Percentiles rank a stretch among this genome's conserved stretches.
Conservation (phyloP, 768 basidiomycete genomes). For the Thelephora ganbajun region DNA sequence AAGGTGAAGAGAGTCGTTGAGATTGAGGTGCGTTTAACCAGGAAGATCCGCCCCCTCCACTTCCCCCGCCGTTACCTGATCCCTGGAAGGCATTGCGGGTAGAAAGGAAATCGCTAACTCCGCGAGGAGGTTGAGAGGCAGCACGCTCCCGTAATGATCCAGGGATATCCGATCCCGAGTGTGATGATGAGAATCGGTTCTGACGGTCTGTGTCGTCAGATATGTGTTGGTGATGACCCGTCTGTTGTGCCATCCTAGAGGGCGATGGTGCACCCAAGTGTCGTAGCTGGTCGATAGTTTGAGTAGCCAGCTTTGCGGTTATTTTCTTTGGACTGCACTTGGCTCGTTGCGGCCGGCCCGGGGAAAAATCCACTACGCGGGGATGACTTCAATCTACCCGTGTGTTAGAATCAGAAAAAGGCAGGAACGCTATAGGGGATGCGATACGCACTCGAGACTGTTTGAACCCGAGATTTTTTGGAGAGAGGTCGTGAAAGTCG, state of each 20-base stretch:
- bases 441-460: too few relatives aligned
- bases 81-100: slow-evolving; percentile 35
- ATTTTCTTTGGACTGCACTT: slow-evolving; percentile 7
- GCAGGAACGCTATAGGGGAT: neutral
- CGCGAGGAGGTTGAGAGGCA: slow-evolving; percentile 53
- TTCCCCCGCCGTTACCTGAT: slow-evolving; percentile 7
- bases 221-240: slow-evolving; percentile 18
- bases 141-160: slow-evolving; percentile 47
- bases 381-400: slow-evolving; percentile 5
- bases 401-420: slow-evolving; percentile 8
- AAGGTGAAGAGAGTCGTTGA: slow-evolving; percentile 27
- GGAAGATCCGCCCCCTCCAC: neutral
- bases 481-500: slow-evolving; percentile 5
- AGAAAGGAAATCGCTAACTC: slow-evolving; percentile 35
- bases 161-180: slow-evolving; percentile 23
- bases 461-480: neutral
- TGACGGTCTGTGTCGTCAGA: slow-evolving; percentile 43
- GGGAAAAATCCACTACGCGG: slow-evolving; percentile 6
- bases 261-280: slow-evolving; percentile 13
- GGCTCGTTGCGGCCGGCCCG: too few relatives aligned
- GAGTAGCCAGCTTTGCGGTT: slow-evolving; percentile 14
- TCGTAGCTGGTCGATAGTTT: slow-evolving; percentile 13
- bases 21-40: slow-evolving; percentile 24
- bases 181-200: slow-evolving; percentile 40
- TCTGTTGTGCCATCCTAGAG: slow-evolving; percentile 20